phyloP scores from a whole-genome alignment of 441 rosid genomes.

The Populus tomentosa region DNA sequence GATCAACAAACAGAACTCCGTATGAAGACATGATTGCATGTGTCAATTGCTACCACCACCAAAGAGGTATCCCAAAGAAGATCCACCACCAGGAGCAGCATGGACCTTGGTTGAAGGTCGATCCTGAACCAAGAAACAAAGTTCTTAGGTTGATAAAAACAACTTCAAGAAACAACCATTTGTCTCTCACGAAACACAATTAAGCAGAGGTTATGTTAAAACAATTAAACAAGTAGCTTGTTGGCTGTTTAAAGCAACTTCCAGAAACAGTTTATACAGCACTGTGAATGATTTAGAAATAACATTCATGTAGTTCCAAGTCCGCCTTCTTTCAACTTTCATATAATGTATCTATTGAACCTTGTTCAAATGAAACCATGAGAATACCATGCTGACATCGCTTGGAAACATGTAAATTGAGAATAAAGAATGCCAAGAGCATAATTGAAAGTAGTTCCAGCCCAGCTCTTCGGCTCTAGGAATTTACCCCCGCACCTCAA shows the following conservation, averaged over 20 bases:
- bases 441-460: neutral
- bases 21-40: conserved; percentile 4
- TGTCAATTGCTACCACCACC: conserved; percentile 59
- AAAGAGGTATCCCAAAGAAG: conserved; percentile 73
- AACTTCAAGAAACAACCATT: neutral
- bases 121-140: conserved; percentile 43
- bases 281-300: neutral
- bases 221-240: neutral
- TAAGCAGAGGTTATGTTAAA: neutral
- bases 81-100: conserved; percentile 90
- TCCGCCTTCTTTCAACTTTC: neutral
- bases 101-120: conserved; percentile 94
- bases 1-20: conserved; percentile 27
- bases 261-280: neutral
- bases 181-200: neutral
- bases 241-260: neutral
- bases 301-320: neutral
- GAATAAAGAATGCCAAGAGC: neutral
- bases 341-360: neutral
- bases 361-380: neutral
- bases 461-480: neutral
- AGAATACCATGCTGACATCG: neutral
- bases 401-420: neutral
- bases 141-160: neutral
- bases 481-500: neutral